Evolutionary conservation across 2,329 filamentous ascomycete genomes (phyloP).

Genomic region (Bisporella sp.): DNA sequence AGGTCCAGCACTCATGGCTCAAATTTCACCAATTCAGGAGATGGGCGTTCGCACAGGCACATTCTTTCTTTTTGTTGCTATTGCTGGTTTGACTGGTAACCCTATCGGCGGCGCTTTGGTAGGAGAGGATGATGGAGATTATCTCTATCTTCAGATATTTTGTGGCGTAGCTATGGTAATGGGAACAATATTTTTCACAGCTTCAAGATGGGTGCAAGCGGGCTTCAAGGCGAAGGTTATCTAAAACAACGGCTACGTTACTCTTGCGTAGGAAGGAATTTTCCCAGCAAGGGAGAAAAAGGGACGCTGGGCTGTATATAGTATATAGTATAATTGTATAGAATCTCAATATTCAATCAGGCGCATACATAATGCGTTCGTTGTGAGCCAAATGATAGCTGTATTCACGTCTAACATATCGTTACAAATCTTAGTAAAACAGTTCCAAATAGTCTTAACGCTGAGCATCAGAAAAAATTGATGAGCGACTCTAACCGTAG

Average conservation of each 20-base stretch:
- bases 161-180: constrained; percentile 46
- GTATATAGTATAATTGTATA: no score
- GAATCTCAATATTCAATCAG: no score
- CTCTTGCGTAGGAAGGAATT: no score
- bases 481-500: no score
- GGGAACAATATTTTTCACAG: constrained; percentile 33
- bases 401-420: no score
- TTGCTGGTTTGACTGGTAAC: constrained; percentile 59
- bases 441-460: no score
- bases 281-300: no score
- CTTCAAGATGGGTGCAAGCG: constrained; percentile 15
- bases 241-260: not conserved
- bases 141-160: constrained; percentile 50
- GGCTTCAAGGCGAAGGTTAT: not conserved
- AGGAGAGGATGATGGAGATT: constrained; percentile 41
- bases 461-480: no score
- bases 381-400: no score
- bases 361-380: no score
- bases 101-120: constrained; percentile 62
- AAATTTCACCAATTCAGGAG: constrained; percentile 62
- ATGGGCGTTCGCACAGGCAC: constrained; percentile 63
- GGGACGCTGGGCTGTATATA: no score
- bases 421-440: no score
- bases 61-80: constrained; percentile 51
- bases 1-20: constrained; percentile 56